Evolutionary conservation across 768 basidiomycete species (phyloP).

Genomic region (Chiua virens): DNA sequence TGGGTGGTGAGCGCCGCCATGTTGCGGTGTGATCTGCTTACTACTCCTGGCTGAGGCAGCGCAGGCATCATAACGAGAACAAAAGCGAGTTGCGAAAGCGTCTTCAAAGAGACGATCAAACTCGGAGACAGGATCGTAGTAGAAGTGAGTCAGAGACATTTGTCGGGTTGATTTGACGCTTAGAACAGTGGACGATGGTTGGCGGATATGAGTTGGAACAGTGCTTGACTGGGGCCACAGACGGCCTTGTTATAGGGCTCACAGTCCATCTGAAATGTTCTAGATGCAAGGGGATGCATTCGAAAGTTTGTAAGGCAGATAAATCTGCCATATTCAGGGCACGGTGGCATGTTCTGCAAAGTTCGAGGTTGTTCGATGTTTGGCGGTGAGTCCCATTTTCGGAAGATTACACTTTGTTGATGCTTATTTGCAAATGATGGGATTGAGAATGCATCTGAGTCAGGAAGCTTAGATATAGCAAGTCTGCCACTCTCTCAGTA

Average conservation of each 20-base stretch:
- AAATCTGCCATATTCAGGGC: not conserved
- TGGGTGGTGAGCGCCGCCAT: conserved; percentile 11
- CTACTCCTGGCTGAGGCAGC: not conserved
- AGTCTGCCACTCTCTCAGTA: too few relatives aligned
- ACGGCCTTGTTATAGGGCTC: conserved; percentile 5
- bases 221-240: not conserved
- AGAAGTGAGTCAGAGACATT: conserved; percentile 4
- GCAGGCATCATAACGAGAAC: not conserved
- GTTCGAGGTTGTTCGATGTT: conserved; percentile 6
- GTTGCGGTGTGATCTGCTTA: not conserved
- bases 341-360: not conserved
- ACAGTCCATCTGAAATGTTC: conserved; percentile 1
- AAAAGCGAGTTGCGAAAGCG: conserved; percentile 23
- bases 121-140: conserved; percentile 3
- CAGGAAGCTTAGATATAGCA: too few relatives aligned
- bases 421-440: too few relatives aligned
- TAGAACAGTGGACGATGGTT: not conserved
- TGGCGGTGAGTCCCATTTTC: conserved; percentile 1
- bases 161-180: not conserved
- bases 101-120: conserved; percentile 11
- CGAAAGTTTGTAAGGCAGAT: not conserved
- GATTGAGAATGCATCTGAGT: too few relatives aligned
- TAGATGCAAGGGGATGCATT: not conserved
- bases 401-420: not conserved
- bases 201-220: too few relatives aligned